A percentile compares a stretch with the other conserved stretches of the same genome.
Evolutionary conservation across 306 rosid species (phyloP).

Genomic region (Quercus cerris): DNA sequence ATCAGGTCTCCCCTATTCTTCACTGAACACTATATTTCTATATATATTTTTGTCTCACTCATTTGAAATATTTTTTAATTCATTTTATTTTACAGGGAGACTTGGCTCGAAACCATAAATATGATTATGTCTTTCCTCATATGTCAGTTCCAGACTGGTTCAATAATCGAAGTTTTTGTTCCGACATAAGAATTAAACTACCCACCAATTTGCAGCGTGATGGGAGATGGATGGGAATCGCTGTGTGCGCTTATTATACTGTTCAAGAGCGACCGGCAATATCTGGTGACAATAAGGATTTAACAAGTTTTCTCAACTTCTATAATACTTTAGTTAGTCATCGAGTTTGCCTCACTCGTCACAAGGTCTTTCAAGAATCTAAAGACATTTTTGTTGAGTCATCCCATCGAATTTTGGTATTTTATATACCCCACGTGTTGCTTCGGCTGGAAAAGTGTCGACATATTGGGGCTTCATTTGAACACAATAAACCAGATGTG

Average conservation of each 20-base stretch:
- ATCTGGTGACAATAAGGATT: neutral
- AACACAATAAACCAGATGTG: no score
- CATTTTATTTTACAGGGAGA: neutral
- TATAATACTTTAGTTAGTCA: neutral
- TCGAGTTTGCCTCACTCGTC: neutral
- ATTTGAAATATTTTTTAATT: neutral
- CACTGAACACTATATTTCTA: neutral
- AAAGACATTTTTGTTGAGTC: no score
- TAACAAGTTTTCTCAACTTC: neutral
- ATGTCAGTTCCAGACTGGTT: neutral
- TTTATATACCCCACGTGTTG: no score
- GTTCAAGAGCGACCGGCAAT: neutral
- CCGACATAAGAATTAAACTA: neutral
- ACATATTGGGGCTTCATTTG: no score
- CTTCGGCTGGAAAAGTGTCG: no score
- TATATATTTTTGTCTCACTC: neutral
- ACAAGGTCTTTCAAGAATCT: neutral
- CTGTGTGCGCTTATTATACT: neutral
- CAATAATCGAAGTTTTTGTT: neutral
- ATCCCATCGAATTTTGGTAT: no score
- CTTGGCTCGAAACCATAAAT: neutral
- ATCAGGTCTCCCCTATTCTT: neutral
- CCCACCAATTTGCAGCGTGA: accelerated
- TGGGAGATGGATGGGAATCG: neutral
- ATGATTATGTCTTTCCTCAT: neutral